A percentile compares a stretch with the other conserved stretches of the same genome.
Conservation (phyloP, 73 alveolate genomes). For the Paramecium primaurelia region DNA sequence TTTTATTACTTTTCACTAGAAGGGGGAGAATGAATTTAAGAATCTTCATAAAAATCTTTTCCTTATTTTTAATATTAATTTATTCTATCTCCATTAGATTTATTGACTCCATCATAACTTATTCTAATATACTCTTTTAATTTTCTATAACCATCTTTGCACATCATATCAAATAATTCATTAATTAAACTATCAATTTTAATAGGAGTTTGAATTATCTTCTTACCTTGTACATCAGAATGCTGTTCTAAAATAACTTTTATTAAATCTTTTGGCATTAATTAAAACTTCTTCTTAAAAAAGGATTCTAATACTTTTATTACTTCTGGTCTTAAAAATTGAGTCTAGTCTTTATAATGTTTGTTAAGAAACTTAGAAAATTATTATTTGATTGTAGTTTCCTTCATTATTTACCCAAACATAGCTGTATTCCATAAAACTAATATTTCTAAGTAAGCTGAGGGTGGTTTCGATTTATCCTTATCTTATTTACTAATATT, state of each 20-base stretch:
- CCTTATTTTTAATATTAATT: neutral
- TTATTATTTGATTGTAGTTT: neutral
- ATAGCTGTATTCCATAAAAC: conserved; percentile 15
- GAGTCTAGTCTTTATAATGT: neutral
- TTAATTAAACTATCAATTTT: neutral
- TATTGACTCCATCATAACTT: neutral
- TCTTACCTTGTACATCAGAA: neutral
- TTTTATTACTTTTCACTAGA: neutral
- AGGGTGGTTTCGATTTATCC: neutral
- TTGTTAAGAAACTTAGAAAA: neutral
- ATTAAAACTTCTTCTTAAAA: neutral
- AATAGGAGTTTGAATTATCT: neutral
- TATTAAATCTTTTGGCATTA: conserved; percentile 19
- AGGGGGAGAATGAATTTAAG: neutral
- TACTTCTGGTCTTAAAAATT: neutral
- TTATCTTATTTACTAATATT: neutral
- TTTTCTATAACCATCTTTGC: neutral
- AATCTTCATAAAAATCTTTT: neutral
- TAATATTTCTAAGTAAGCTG: conserved; percentile 29
- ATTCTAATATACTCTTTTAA: neutral
- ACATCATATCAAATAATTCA: neutral
- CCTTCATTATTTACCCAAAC: neutral
- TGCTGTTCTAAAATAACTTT: neutral
- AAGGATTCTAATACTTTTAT: neutral
- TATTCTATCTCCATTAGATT: neutral